phyloP scores from a whole-genome alignment of 345 rosid species.

The Physaria fendleri region DNA sequence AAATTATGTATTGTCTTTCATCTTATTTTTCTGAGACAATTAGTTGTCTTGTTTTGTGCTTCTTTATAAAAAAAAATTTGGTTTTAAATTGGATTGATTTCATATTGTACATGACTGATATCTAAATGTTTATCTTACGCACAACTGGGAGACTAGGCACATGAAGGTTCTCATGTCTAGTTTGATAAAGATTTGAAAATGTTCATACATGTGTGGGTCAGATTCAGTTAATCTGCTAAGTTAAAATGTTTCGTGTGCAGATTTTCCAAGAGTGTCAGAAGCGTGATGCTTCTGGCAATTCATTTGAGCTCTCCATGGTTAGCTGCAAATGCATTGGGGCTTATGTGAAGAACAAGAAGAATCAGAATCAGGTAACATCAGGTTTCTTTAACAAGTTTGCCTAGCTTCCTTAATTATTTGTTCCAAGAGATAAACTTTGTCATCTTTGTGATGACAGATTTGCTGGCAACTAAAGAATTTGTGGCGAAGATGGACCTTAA shows the following conservation, averaged over 20 bases:
- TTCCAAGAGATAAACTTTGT: neutral
- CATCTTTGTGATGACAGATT: constrained; percentile 46
- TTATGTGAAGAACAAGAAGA: constrained; percentile 83
- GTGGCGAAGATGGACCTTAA: constrained; percentile 76
- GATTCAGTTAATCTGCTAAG: neutral
- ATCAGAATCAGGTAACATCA: constrained; percentile 75
- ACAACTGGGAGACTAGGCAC: neutral
- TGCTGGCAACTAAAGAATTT: constrained; percentile 98
- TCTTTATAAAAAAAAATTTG: neutral
- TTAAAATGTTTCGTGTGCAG: constrained; percentile 33
- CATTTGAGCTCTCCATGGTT: constrained; percentile 67
- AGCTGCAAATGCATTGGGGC: constrained; percentile 94
- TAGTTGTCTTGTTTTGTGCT: neutral
- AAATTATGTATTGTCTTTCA: neutral
- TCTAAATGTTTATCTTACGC: neutral
- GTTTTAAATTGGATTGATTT: neutral
- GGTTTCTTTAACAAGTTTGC: neutral
- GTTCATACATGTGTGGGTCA: neutral
- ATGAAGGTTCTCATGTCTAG: neutral
- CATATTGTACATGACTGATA: neutral
- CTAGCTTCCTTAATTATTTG: neutral
- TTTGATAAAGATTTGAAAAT: neutral
- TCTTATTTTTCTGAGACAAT: neutral
- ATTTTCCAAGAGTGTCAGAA: constrained; percentile 60
- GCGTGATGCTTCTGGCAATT: constrained; percentile 49